Evolutionary conservation across 2,329 filamentous ascomycete genomes (phyloP).

Genomic region (Penicillium olsonii): DNA sequence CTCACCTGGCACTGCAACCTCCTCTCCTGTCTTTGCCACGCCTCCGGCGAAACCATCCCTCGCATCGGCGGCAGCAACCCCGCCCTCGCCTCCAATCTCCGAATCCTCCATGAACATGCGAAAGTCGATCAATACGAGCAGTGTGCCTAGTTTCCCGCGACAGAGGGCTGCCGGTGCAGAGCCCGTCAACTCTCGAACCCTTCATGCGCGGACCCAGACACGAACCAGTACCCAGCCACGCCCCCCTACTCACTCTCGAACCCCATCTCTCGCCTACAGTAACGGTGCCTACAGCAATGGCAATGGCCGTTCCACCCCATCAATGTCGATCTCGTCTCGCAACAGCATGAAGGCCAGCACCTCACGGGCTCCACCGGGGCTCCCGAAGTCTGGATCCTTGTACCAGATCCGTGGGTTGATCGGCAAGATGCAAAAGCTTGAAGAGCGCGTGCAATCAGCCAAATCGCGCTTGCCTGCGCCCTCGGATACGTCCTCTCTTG

Average conservation of each 20-base stretch:
- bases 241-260: constrained; percentile 53
- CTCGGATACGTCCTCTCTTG: constrained; percentile 72
- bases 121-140: constrained; percentile 51
- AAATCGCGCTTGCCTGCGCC: constrained; percentile 89
- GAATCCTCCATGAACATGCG: constrained; percentile 70
- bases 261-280: constrained; percentile 60
- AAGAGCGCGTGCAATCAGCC: constrained; percentile 87
- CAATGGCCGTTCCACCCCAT: constrained; percentile 47
- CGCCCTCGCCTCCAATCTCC: constrained; percentile 91
- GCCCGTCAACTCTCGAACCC: constrained; percentile 56
- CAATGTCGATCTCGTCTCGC: constrained; percentile 39
- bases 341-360: constrained; percentile 49
- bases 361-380: constrained; percentile 42
- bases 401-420: constrained; percentile 92
- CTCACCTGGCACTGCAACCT: constrained; percentile 79
- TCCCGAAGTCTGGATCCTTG: constrained; percentile 70
- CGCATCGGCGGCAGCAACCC: constrained; percentile 71
- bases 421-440: constrained; percentile 94
- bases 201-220: constrained; percentile 43
- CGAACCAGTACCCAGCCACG: constrained; percentile 9
- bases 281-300: constrained; percentile 19
- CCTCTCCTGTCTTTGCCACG: constrained; percentile 86
- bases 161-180: constrained; percentile 50
- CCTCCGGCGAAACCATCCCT: constrained; percentile 72
- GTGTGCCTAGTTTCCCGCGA: constrained; percentile 49